Conservation (phyloP, 371 early-diverging fungal genomes). For the Chytridium lagenaria region DNA sequence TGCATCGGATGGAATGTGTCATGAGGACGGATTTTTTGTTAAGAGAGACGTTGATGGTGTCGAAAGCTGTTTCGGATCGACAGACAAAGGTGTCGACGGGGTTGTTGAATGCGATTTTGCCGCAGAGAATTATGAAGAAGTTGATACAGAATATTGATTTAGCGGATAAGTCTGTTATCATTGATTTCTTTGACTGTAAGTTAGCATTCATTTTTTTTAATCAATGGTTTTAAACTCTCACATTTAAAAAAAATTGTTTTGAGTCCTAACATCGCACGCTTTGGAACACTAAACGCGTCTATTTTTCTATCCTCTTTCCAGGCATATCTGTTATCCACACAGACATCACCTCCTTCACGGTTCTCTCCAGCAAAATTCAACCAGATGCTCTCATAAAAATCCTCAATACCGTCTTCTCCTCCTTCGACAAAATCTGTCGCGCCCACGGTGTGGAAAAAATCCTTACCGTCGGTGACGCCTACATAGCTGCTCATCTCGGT, state of each 20-base stretch:
- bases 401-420: constrained; percentile 16
- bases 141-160: constrained; percentile 11
- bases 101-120: constrained; percentile 15
- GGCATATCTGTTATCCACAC: constrained; percentile 15
- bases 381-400: constrained; percentile 19
- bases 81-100: constrained; percentile 15
- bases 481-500: constrained; percentile 18
- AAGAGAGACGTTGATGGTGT: not conserved
- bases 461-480: constrained; percentile 24
- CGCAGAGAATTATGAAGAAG: constrained; percentile 14
- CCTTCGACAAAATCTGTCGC: constrained; percentile 17
- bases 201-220: no score
- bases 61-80: constrained; percentile 7
- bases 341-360: constrained; percentile 23
- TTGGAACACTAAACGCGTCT: no score
- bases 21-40: constrained; percentile 17
- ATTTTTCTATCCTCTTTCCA: no score
- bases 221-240: not conserved
- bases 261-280: no score
- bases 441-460: constrained; percentile 18
- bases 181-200: constrained; percentile 18
- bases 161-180: constrained; percentile 19
- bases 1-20: constrained; percentile 11
- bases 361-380: constrained; percentile 16
- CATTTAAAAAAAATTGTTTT: no score